These are phyloP conservation scores for Tolypocladium album DNA, from an alignment of 2,329 filamentous ascomycete genomes.

Conservation along the genomic window DNA sequence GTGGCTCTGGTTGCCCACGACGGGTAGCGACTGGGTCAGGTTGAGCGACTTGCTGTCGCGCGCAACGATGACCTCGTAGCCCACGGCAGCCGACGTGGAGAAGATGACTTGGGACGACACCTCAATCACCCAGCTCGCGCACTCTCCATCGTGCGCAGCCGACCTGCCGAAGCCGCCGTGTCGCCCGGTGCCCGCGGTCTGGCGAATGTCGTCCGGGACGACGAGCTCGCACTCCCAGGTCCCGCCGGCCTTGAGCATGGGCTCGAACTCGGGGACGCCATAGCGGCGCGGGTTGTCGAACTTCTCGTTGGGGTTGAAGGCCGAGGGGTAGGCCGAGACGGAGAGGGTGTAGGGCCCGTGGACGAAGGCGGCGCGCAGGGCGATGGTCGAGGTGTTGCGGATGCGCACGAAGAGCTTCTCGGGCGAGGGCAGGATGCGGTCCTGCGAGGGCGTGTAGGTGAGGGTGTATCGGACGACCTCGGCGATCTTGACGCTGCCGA, in stretches of 20 bases:
- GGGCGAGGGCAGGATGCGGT: constrained; percentile 83
- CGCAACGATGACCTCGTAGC: constrained; percentile 78
- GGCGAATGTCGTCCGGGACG: constrained; percentile 68
- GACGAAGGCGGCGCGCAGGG: constrained; percentile 87
- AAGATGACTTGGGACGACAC: constrained; percentile 90
- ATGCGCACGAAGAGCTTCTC: constrained; percentile 73
- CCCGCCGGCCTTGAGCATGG: constrained; percentile 89
- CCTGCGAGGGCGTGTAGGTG: constrained; percentile 80
- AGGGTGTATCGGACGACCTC: constrained; percentile 87
- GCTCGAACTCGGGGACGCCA: constrained; percentile 84
- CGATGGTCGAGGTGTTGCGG: constrained; percentile 84
- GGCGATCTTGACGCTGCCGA: constrained; percentile 85
- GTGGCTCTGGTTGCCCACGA: constrained; percentile 33
- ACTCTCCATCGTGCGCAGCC: constrained; percentile 37
- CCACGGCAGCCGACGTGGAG: constrained; percentile 75
- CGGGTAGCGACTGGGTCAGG: constrained; percentile 40
- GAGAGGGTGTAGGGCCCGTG: constrained; percentile 92
- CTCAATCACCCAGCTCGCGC: constrained; percentile 81
- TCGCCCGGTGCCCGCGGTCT: constrained; percentile 42
- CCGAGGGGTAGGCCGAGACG: constrained; percentile 72
- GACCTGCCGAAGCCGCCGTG: constrained; percentile 34
- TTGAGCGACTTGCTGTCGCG: constrained; percentile 76
- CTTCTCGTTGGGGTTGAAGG: constrained; percentile 74
- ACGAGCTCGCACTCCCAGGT: constrained; percentile 71
- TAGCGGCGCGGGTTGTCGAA: constrained; percentile 58